A percentile compares a stretch with the other conserved stretches of the same genome.
Evolutionary conservation across 106 monocot genomes (phyloP).

Genomic region (Dioscorea alata): DNA sequence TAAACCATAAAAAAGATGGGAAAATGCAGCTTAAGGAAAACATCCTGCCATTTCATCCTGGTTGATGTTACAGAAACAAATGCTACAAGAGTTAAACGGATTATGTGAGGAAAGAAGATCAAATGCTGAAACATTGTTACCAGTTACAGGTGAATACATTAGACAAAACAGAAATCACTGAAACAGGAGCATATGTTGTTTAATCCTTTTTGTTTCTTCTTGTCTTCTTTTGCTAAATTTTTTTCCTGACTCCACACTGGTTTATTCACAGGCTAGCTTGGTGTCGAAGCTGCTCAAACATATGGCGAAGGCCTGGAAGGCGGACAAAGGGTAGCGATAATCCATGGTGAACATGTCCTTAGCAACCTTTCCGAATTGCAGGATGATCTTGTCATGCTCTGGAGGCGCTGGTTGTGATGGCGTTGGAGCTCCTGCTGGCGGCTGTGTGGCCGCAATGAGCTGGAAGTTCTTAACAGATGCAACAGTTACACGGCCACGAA

Average conservation of each 20-base stretch:
- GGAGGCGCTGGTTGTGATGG: slow-evolving; percentile 30
- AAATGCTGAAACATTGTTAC: background rate
- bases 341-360: slow-evolving; percentile 86
- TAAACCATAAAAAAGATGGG: no score
- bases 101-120: background rate
- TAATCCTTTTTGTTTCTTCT: no score
- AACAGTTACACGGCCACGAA: slow-evolving; percentile 61
- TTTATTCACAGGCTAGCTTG: slow-evolving; percentile 64
- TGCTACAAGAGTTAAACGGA: no score
- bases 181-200: no score
- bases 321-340: slow-evolving; percentile 65
- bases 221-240: background rate
- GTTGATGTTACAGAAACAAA: no score
- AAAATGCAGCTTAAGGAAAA: no score
- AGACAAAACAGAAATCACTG: background rate
- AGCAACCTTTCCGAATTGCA: slow-evolving; percentile 72
- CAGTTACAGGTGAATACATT: background rate
- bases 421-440: slow-evolving; percentile 35
- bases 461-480: slow-evolving; percentile 87
- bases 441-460: slow-evolving; percentile 43
- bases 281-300: slow-evolving; percentile 84
- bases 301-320: slow-evolving; percentile 79
- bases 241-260: background rate
- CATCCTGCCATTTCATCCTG: no score
- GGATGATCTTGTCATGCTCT: slow-evolving; percentile 60